Evolutionary conservation across 164 flowering plant species (phyloP), one percentile per base, ranked within the genome.

Genomic region (Euptelea pleiosperma): DNA sequence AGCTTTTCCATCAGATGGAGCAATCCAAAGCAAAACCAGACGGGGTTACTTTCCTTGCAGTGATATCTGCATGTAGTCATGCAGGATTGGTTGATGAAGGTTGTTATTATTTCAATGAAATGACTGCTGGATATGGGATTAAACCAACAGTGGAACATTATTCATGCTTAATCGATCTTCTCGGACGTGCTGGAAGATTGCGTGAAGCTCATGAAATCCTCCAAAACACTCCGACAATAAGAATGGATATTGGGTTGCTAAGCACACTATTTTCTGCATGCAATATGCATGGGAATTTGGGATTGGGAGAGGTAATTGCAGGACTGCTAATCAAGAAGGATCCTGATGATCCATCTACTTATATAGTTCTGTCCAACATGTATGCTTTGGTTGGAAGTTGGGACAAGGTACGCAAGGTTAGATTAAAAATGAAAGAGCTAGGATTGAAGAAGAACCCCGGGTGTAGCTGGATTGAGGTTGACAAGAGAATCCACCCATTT

Each of bases 401-500:
- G 91, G 77, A 74, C 12, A 73, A 75, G 21, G 79, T 75, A 3
- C 62, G 87, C 8, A 70, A 67, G 35, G 63, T 83, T 35, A 78
- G 88, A 68, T 29, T 57, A 58, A 75, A 70, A 62, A 81, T 84
- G 80, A 77, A 73, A 53, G 77, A 76, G 39, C 74, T 74, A 6
- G 79, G 81, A 21, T 66, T 82, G 77, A 83, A 68, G 67, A 84
- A 81, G 73, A 81, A 61, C 56, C 90, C 88, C 5, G 94, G 90
- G 2, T 84, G 84, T 64, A 87, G 91, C 62, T 85, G 89, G 91
- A 79, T 85, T 60, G 94, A 81, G 71, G 67, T 81, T 57, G 76
- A 74, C 43, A 66, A 73, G 64, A 70, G 40, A 24, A 73, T 79
- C 22, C 67, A 73, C 30, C 54, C 75, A 11, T 84, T 87, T 71